phyloP scores from a whole-genome alignment of 78 protist genomes.

The Monocercomonoides exilis region DNA sequence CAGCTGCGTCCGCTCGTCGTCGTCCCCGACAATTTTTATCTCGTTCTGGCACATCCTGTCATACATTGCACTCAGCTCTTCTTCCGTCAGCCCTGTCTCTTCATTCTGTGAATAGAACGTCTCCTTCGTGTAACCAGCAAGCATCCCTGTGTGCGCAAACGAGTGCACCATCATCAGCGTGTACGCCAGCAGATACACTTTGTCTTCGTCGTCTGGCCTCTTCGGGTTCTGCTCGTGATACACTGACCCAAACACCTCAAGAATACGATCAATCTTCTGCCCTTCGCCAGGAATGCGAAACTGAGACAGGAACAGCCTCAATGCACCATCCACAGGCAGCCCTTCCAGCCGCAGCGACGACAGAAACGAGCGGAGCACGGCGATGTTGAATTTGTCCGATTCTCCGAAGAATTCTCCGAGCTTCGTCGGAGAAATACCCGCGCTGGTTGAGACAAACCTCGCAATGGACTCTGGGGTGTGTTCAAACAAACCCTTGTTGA shows the following conservation, averaged over 20 bases:
- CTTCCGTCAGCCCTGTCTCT: background rate
- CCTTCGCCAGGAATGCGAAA: constrained; percentile 16
- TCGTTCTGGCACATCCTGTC: background rate
- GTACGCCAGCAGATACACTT: background rate
- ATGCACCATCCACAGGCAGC: background rate
- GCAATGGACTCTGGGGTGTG: background rate
- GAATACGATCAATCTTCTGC: constrained; percentile 24
- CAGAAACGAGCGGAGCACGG: background rate
- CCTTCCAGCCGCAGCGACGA: background rate
- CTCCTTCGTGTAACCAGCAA: background rate
- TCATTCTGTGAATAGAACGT: background rate
- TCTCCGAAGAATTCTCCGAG: constrained; percentile 16
- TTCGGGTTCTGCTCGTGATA: background rate
- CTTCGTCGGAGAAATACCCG: background rate
- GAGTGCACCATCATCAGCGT: background rate
- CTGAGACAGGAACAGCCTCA: background rate
- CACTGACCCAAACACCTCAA: background rate
- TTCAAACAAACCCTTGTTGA: background rate
- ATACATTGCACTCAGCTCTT: background rate
- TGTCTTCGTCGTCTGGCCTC: background rate
- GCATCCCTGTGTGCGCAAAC: background rate
- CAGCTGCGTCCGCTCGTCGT: background rate
- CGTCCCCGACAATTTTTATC: background rate
- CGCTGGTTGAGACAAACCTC: background rate
- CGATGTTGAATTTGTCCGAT: background rate